phyloP scores from a whole-genome alignment of 257 asterid genomes.

The Schizonepeta tenuifolia region DNA sequence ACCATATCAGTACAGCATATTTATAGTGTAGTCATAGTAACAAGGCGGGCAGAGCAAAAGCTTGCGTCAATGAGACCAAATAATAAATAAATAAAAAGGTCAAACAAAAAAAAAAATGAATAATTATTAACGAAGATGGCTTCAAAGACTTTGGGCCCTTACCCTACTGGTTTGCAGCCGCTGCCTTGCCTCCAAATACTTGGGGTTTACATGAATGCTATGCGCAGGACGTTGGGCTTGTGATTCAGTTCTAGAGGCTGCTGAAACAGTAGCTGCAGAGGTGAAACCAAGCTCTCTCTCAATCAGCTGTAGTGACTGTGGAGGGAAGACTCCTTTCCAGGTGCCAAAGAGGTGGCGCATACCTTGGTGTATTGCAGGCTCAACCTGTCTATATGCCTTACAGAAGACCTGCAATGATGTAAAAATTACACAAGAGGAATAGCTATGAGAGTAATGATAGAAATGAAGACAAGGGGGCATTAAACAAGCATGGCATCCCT shows the following conservation, averaged over 20 bases:
- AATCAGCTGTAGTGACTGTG: constrained; percentile 72
- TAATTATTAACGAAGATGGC: background rate
- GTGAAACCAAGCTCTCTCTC: constrained; percentile 86
- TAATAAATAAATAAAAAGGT: background rate
- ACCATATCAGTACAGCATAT: constrained; percentile 12
- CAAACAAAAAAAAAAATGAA: constrained; percentile 1
- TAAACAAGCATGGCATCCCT: constrained; percentile 4
- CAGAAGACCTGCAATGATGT: constrained; percentile 64
- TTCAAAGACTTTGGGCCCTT: constrained; percentile 29
- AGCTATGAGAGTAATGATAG: constrained; percentile 1
- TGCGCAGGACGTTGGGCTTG: constrained; percentile 74
- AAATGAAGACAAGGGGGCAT: constrained; percentile 10
- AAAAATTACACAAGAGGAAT: constrained; percentile 33
- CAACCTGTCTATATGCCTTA: constrained; percentile 86
- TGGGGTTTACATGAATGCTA: constrained; percentile 90
- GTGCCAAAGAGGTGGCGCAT: constrained; percentile 97
- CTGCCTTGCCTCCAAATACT: constrained; percentile 87
- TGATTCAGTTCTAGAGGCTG: constrained; percentile 60
- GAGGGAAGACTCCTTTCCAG: constrained; percentile 90
- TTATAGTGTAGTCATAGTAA: background rate
- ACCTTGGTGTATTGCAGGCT: constrained; percentile 71
- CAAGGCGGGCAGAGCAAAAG: constrained; percentile 9
- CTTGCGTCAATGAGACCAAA: background rate
- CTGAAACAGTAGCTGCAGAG: constrained; percentile 65
- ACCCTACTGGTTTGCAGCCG: constrained; percentile 71